phyloP scores from a whole-genome alignment of 805 yeast species.

The Lachancea nothofagi region DNA sequence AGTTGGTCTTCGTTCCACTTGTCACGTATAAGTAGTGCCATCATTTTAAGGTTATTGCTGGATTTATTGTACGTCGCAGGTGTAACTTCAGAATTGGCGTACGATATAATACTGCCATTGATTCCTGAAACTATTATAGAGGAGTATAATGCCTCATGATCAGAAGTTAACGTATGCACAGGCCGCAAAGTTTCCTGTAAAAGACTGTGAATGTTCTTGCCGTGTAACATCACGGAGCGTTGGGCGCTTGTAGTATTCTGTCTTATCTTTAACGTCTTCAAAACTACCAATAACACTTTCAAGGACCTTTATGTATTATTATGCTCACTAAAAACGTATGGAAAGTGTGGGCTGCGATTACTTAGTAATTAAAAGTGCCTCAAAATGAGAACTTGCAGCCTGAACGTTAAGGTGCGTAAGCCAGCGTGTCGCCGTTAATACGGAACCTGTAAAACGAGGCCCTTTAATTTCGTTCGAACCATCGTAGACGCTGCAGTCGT shows the following conservation, averaged over 20 bases:
- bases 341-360: no score
- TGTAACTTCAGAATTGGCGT: conserved; percentile 15
- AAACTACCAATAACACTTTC: no score
- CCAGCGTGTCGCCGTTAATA: no score
- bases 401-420: no score
- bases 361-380: no score
- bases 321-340: no score
- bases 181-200: conserved; percentile 19
- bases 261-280: background rate
- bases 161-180: conserved; percentile 15
- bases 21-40: conserved; percentile 30
- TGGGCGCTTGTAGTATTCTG: background rate
- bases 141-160: conserved; percentile 20
- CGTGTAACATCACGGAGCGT: conserved; percentile 27
- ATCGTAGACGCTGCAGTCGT: no score
- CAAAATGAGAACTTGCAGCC: no score
- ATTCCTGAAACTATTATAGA: conserved; percentile 21
- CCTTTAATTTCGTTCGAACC: no score
- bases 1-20: conserved; percentile 32
- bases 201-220: conserved; percentile 20
- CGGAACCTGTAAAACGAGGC: no score
- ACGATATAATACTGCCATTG: conserved; percentile 31
- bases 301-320: no score
- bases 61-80: conserved; percentile 15
- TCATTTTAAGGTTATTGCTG: conserved; percentile 29